These are phyloP conservation scores for Coleophoma cylindrospora DNA, from an alignment of 2,329 filamentous ascomycete genomes.

Conservation along the genomic window DNA sequence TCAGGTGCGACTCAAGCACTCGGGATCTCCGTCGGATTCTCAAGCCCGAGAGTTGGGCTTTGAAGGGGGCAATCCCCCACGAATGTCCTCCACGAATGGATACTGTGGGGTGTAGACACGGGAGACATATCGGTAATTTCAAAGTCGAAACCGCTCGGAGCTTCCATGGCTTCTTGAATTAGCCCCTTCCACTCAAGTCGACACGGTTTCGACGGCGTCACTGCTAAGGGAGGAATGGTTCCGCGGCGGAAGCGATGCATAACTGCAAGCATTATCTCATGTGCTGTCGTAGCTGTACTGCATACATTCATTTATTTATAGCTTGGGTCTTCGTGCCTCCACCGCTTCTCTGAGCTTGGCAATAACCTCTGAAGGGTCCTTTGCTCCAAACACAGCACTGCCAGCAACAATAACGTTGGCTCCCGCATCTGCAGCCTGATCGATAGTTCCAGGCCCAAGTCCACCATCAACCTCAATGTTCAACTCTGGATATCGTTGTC, in stretches of 20 bases:
- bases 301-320: constrained; percentile 4
- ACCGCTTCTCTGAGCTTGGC: constrained; percentile 74
- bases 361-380: constrained; percentile 85
- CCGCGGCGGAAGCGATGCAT: neutral
- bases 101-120: neutral
- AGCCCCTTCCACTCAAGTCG: neutral
- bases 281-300: too few relatives aligned
- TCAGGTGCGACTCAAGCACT: too few relatives aligned
- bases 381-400: constrained; percentile 89
- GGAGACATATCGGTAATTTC: neutral
- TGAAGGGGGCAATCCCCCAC: neutral
- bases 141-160: neutral
- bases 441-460: constrained; percentile 81
- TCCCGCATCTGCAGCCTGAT: constrained; percentile 88
- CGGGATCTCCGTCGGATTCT: too few relatives aligned
- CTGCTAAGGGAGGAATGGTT: neutral
- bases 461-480: constrained; percentile 98
- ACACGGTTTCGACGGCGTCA: neutral
- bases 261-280: neutral
- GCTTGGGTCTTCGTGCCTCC: constrained; percentile 45
- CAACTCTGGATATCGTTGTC: constrained; percentile 79
- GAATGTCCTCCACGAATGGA: neutral
- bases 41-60: too few relatives aligned
- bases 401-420: constrained; percentile 98
- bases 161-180: neutral